phyloP scores from a whole-genome alignment of 305 asterid genomes.

The Solanum hybrid region DNA sequence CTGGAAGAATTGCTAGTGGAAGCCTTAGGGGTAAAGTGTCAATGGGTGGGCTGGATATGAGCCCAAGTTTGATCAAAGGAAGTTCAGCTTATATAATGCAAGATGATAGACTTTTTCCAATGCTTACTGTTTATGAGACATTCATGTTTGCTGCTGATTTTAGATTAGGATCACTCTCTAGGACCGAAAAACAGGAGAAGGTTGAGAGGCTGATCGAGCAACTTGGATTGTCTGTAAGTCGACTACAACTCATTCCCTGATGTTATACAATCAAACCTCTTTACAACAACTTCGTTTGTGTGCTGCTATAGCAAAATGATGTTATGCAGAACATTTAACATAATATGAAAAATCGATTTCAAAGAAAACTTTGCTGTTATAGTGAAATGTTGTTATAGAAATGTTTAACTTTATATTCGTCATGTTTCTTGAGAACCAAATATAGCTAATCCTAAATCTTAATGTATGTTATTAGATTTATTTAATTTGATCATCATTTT shows the following conservation, averaged over 20 bases:
- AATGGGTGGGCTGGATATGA: constrained; percentile 53
- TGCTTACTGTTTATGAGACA: constrained; percentile 81
- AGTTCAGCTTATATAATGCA: constrained; percentile 76
- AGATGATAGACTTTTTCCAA: constrained; percentile 64
- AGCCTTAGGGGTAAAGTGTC: constrained; percentile 52
- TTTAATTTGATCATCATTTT: neutral
- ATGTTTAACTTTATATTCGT: neutral
- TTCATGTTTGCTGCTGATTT: constrained; percentile 88
- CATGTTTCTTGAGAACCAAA: neutral
- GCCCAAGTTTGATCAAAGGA: constrained; percentile 57
- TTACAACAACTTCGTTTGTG: neutral
- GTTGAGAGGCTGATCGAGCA: constrained; percentile 54
- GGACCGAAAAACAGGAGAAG: constrained; percentile 36
- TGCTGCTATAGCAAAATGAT: neutral
- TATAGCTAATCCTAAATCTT: neutral
- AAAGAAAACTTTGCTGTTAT: neutral
- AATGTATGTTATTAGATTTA: neutral
- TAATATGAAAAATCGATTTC: neutral
- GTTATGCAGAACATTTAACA: neutral
- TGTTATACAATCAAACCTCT: neutral
- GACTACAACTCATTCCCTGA: neutral
- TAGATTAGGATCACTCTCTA: constrained; percentile 44
- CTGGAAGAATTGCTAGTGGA: constrained; percentile 66
- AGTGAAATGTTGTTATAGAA: neutral
- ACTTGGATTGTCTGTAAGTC: constrained; percentile 56